Evolutionary conservation across 2,329 filamentous ascomycete species (phyloP), one percentile per base, ranked within the genome.

Genomic region (Dactylellina leptospora): DNA sequence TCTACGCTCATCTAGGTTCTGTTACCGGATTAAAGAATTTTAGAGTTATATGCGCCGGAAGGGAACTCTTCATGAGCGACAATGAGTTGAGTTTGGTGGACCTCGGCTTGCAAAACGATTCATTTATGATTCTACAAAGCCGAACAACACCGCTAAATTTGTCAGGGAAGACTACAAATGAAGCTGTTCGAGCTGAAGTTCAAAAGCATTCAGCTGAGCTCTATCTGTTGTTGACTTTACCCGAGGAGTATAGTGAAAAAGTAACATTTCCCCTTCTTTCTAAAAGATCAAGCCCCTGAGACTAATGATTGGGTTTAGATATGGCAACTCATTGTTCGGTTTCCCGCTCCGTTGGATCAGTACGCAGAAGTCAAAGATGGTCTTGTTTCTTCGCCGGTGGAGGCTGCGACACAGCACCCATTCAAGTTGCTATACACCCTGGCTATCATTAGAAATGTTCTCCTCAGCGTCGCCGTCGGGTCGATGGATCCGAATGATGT

Each of bases 161-260:
- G 13, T 27, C 40, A 9, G 54, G 56, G 2, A 16, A 50, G 18
- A 61, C 72, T 18, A 74, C 74, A 25, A 71, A 74, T 25, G 75
- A 76, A 45, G 63, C 81, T 33, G 84, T 97, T 1, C 92, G 97
- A 78, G 84, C 86, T 10, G 90, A 93, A 76, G 88, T 97, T 20
- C 82, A 95, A 75, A 85, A 87, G 64, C 90, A 96, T 79, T 96
- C 96, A 77, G 85, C 91, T 59, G 88, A 93, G 72, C 81, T 99
- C 22, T 96, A 95, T 84, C 85, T 87, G 44, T 90, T 93, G 76
- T 83, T 97, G 59, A 87, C 87, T 74, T 85, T 93, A 81, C 85
- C 90, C 45, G 88, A 72, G 22, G 42, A 72, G n/a, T 72, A 72
- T 30, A 72, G 68, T 13, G 68, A 64, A 22, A 72, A 72, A 53